These are phyloP conservation scores for Trichoderma guizhouense DNA, from an alignment of 2,329 filamentous ascomycete species.

Conservation along the genomic window DNA sequence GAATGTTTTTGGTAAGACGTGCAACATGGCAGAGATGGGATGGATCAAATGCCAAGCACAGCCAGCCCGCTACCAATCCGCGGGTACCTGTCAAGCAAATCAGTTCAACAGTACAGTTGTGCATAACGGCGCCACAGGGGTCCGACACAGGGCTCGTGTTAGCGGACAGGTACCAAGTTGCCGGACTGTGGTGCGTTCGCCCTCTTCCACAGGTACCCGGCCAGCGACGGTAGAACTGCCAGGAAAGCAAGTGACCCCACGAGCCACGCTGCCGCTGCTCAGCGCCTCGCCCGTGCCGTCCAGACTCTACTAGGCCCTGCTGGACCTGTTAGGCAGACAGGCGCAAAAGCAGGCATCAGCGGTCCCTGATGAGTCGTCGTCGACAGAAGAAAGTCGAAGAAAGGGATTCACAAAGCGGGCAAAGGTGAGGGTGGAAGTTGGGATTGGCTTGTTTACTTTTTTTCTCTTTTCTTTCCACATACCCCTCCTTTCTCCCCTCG, in stretches of 20 bases:
- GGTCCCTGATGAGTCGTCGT: not conserved
- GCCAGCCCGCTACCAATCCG: not conserved
- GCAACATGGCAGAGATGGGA: not conserved
- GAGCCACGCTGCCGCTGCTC: not conserved
- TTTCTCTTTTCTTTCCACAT: not conserved
- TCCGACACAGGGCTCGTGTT: not conserved
- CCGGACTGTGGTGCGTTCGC: not conserved
- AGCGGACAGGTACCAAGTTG: not conserved
- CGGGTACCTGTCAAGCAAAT: not conserved
- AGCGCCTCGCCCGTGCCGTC: not conserved
- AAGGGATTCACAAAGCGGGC: not conserved
- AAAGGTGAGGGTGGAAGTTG: not conserved
- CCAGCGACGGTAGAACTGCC: no score
- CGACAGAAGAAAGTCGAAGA: not conserved
- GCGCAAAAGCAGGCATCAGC: constrained; percentile 15
- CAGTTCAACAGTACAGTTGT: not conserved
- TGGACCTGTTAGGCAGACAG: constrained; percentile 10
- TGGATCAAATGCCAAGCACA: not conserved
- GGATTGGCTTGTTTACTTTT: not conserved
- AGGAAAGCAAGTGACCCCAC: constrained; percentile 1
- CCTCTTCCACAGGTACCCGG: not conserved
- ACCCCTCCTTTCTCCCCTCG: not conserved
- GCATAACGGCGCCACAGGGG: not conserved
- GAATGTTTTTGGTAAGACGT: not conserved
- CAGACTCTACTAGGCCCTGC: not conserved